Evolutionary conservation across 1,284 basidiomycete species (phyloP), one percentile per base, ranked within the genome.

Genomic region (Microbotryum intermedium): DNA sequence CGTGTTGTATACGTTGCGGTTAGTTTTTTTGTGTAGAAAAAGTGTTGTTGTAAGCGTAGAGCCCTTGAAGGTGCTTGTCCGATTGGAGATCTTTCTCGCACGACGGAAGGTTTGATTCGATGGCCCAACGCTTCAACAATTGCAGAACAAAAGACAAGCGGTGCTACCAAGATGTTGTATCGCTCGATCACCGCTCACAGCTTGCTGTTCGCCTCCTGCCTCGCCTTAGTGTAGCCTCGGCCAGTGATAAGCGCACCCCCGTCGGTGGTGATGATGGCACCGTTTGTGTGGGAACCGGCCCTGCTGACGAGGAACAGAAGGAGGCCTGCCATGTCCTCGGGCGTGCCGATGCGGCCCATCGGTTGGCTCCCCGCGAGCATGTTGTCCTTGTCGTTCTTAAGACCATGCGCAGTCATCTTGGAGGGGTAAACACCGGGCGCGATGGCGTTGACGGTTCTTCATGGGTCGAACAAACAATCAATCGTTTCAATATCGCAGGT

Each of bases 391-490:
- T 76, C 75, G 34, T 76, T 79, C 69, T 83, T 81, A 69, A 90
- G 78, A 5, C 84, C 87, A 57, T 79, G 89, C 0, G 85, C 81
- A 1, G 90, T 92, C 90, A 93, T 92, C 74, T 85, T 87, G 56
- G 85, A 87, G 0, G 87, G 87, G 77, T 90, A 91, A 20, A 90
- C 78, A 10, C 74, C 86, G 34, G 43, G 28, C 13, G 61, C 23
- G 23, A 53, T 89, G 11, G 88, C 87, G 70, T 93, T 93, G n/a
- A 90, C 88, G 50, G 85, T 87, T 58, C 34, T 39, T 11, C 34
- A 16, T 16, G 34, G 34, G 11, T 39, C 34, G 34, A 16, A 18
- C 13, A 39, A 39, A 39, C 34, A 5, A 16, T 39, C 11, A 39
- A 16, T 39, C 11, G 18, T 18, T 16, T 39, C 34, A 39, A 16